These are phyloP conservation scores for Chytridiales sp. DNA, from an alignment of 371 early-diverging fungal genomes.

Conservation along the genomic window DNA sequence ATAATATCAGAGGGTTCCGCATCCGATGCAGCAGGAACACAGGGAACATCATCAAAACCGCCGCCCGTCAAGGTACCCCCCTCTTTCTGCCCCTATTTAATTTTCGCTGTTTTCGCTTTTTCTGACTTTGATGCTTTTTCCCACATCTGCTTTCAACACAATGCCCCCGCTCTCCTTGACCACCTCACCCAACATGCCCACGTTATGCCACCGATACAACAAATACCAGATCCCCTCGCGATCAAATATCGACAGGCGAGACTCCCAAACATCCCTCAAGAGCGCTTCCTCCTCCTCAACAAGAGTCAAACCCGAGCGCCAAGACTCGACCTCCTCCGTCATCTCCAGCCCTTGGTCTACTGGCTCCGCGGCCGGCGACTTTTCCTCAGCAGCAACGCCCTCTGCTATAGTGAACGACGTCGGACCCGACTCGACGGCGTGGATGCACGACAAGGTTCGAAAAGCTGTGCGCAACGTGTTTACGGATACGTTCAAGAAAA, in stretches of 20 bases:
- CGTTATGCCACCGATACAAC: no score
- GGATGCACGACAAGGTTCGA: conserved; percentile 30
- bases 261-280: no score
- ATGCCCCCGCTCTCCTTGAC: no score
- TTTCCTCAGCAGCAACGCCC: conserved; percentile 32
- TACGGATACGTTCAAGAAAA: conserved; percentile 24
- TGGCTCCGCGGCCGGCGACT: conserved; percentile 15
- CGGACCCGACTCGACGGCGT: conserved; percentile 17
- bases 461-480: conserved; percentile 32
- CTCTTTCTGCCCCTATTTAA: neutral
- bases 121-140: neutral
- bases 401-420: conserved; percentile 13
- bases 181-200: no score
- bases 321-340: neutral
- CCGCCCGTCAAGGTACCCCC: neutral
- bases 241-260: no score
- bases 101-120: neutral
- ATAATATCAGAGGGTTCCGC: no score
- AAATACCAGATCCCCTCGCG: no score
- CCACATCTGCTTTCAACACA: neutral
- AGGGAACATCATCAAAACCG: no score
- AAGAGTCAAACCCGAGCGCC: neutral
- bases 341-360: neutral
- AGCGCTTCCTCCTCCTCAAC: neutral
- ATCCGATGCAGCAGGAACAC: no score